Conservation (phyloP, 1,284 basidiomycete genomes). For the Microstroma glucosiphilum region DNA sequence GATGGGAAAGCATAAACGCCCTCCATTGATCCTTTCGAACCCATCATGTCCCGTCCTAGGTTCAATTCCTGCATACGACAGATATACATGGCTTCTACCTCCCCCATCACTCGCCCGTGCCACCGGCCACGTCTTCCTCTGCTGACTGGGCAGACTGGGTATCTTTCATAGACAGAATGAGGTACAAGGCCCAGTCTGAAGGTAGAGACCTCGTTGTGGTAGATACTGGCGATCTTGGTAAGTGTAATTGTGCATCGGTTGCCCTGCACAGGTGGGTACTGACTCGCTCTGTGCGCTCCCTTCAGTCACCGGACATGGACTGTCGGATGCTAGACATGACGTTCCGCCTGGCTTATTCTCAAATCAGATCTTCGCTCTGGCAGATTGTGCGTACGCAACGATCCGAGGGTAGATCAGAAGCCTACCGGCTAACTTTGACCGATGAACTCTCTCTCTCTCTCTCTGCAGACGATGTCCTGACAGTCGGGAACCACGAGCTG, state of each 20-base stretch:
- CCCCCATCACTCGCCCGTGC: slow-evolving; percentile 39
- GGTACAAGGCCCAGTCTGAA: slow-evolving; percentile 24
- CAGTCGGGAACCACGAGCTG: slow-evolving; percentile 83
- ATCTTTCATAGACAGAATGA: slow-evolving; percentile 43
- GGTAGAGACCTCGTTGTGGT: slow-evolving; percentile 45
- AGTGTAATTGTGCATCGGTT: slow-evolving; percentile 12
- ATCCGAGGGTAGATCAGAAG: too few relatives aligned
- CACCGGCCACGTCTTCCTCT: slow-evolving; percentile 43
- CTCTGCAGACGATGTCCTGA: slow-evolving; percentile 62
- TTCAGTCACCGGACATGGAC: slow-evolving; percentile 4
- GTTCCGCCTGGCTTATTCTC: background rate
- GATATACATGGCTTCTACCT: slow-evolving; percentile 61
- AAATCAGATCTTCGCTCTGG: slow-evolving; percentile 56
- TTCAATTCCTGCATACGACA: slow-evolving; percentile 73
- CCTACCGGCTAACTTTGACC: too few relatives aligned
- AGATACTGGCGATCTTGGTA: slow-evolving; percentile 38
- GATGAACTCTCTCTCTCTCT: too few relatives aligned
- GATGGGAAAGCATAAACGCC: too few relatives aligned
- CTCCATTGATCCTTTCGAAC: too few relatives aligned
- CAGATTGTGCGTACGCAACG: slow-evolving; percentile 56
- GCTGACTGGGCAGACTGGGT: slow-evolving; percentile 48
- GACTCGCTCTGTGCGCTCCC: too few relatives aligned
- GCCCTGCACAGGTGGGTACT: too few relatives aligned
- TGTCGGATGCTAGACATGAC: background rate
- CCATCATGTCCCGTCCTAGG: slow-evolving; percentile 44